phyloP scores from a whole-genome alignment of 768 basidiomycete species.

The Macrocybe gigantea region DNA sequence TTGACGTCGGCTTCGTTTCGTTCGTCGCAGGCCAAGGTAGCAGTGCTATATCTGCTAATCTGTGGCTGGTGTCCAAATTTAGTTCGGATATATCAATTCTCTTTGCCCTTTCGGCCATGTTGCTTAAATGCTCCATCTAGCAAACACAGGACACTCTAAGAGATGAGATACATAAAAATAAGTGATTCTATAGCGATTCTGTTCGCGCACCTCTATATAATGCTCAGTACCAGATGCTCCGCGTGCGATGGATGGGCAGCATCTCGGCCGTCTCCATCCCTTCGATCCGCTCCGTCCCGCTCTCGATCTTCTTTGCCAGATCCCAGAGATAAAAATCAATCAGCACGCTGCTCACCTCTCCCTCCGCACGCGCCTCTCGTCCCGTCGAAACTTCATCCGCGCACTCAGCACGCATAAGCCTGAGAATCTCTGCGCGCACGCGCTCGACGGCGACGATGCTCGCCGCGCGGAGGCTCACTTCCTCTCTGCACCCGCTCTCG shows the following conservation, averaged over 20 bases:
- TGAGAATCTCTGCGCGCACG: conserved; percentile 54
- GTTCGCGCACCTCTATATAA: background rate
- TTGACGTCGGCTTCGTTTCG: too few species aligned
- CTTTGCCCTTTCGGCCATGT: background rate
- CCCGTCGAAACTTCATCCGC: conserved; percentile 17
- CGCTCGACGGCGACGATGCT: conserved; percentile 78
- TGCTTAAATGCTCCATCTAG: too few species aligned
- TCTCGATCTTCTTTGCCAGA: conserved; percentile 70
- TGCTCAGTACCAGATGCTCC: conserved; percentile 80
- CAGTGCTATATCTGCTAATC: too few species aligned
- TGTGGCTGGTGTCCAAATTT: background rate
- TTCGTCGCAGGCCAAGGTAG: too few species aligned
- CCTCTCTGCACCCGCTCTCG: conserved; percentile 55
- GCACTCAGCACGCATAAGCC: conserved; percentile 13
- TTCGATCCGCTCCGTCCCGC: conserved; percentile 50
- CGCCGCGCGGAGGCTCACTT: conserved; percentile 73
- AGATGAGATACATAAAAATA: background rate
- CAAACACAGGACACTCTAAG: too few species aligned
- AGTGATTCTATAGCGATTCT: background rate
- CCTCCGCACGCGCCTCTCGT: conserved; percentile 6
- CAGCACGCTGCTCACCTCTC: conserved; percentile 63
- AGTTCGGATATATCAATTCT: background rate
- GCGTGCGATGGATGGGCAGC: conserved; percentile 70
- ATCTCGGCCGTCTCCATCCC: conserved; percentile 51
- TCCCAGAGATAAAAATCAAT: conserved; percentile 94